Evolutionary conservation across 2,329 filamentous ascomycete genomes (phyloP).

Genomic region (Pseudogymnoascus sp.): DNA sequence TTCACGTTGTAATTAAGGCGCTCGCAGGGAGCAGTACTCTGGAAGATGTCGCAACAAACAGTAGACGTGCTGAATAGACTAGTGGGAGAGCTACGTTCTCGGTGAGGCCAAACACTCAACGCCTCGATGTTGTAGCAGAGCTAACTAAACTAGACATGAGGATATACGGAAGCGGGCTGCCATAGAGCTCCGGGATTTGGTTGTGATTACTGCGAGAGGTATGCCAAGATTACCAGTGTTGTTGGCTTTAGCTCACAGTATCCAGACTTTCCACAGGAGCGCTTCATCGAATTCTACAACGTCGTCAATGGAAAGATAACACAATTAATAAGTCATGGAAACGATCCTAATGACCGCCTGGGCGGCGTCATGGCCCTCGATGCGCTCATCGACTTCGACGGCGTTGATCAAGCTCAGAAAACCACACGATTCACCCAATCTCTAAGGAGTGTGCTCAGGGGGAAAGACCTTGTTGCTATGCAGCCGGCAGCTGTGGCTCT

Average conservation of each 20-base stretch:
- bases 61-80: slow-evolving; percentile 27
- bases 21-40: slow-evolving; percentile 16
- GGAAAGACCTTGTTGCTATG: slow-evolving; percentile 87
- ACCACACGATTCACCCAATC: slow-evolving; percentile 91
- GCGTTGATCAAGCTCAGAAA: slow-evolving; percentile 85
- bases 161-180: slow-evolving; percentile 29
- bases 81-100: slow-evolving; percentile 25
- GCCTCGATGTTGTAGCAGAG: neutral
- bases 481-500: slow-evolving; percentile 81
- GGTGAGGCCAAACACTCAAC: slow-evolving; percentile 17
- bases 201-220: slow-evolving; percentile 29
- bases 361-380: slow-evolving; percentile 90
- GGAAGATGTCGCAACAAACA: slow-evolving; percentile 25
- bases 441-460: slow-evolving; percentile 77
- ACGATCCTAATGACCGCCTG: slow-evolving; percentile 79
- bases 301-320: slow-evolving; percentile 59
- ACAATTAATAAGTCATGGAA: slow-evolving; percentile 72
- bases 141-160: slow-evolving; percentile 22
- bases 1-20: slow-evolving; percentile 19
- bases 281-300: slow-evolving; percentile 66
- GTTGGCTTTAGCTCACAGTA: neutral
- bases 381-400: slow-evolving; percentile 90
- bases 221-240: neutral
- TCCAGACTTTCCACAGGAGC: slow-evolving; percentile 69
- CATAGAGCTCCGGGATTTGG: slow-evolving; percentile 27